Evolutionary conservation across 2,329 filamentous ascomycete species (phyloP), one percentile per base, ranked within the genome.

Genomic region (Colletotrichum costaricense): DNA sequence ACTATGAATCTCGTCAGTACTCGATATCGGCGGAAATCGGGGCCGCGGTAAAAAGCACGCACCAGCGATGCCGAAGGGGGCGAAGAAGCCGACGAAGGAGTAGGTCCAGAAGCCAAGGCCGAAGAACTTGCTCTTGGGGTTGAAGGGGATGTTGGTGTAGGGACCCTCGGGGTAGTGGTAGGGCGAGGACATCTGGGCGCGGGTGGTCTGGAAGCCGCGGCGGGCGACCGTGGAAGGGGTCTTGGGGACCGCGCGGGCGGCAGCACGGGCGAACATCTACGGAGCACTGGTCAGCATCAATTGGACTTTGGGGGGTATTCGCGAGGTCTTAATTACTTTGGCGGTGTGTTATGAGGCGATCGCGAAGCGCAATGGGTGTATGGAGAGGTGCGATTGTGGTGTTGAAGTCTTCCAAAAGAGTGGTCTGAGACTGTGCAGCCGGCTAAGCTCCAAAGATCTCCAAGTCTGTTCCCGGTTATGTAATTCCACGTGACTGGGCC

Each of bases 101-200:
- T 94, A 97, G 76, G 83, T 82, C 93, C 95, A 97, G 92, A 93
- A 99, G 86, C 93, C 90, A 79, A 94, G 75, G 77, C 88, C 90
- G 84, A 99, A 99, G 87, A 89, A 93, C 87, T 92, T 94, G 83
- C 92, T 96, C 87, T 94, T 89, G 78, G 97, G 94, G 90, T 99
- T 97, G 92, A 99, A 99, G 78, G 97, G 97, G 78, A 99, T 87
- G 91, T 98, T 98, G 89, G 90, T 93, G 86, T 95, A 93, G 81
- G 96, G 94, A 77, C 96, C 97, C 89, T 98, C 96, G 79, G 96
- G 93, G 89, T 99, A 99, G 90, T 99, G 97, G 93, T 97, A 98
- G 76, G 95, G 95, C 83, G 94, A 97, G 80, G 89, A 91, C 83
- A 97, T 87, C 85, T 94, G 95, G 83, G 93, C 86, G 82, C 94